A percentile compares a stretch with the other conserved stretches of the same genome.
phyloP scores from a whole-genome alignment of 164 flowering plant genomes.

The Magnolia kwangsiensis region DNA sequence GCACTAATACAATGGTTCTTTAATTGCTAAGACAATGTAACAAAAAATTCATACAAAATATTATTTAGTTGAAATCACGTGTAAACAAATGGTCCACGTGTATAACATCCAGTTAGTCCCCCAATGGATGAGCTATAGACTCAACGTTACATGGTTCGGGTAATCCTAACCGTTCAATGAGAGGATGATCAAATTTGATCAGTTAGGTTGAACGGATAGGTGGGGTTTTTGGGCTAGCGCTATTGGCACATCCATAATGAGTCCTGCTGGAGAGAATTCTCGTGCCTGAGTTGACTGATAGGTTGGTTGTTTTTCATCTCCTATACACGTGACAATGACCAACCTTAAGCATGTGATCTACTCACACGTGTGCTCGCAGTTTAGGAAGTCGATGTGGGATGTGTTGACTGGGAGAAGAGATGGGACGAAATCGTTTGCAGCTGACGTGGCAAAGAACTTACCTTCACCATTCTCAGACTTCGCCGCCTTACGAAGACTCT shows the following conservation, averaged over 20 bases:
- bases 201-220: too few relatives aligned
- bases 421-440: constrained; percentile 24
- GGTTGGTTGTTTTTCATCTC: background rate
- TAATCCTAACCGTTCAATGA: too few relatives aligned
- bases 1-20: background rate
- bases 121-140: too few relatives aligned
- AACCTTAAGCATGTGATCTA: too few relatives aligned
- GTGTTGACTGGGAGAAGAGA: constrained; percentile 42
- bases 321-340: background rate
- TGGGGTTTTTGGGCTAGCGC: too few relatives aligned
- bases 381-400: constrained; percentile 17
- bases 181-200: too few relatives aligned
- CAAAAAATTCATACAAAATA: background rate
- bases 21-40: background rate
- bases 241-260: too few relatives aligned
- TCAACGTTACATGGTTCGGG: too few relatives aligned
- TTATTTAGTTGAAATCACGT: background rate
- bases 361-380: constrained; percentile 7
- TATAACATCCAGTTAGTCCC: too few relatives aligned
- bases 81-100: too few relatives aligned
- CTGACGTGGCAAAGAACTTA: constrained; percentile 17
- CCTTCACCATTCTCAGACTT: constrained; percentile 26
- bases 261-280: background rate
- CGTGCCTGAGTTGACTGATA: background rate
- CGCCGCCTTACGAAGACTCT: constrained; percentile 16